Base-by-base conservation (phyloP, 2,329 filamentous ascomycete species). In the Teratosphaeria gauchensis region DNA sequence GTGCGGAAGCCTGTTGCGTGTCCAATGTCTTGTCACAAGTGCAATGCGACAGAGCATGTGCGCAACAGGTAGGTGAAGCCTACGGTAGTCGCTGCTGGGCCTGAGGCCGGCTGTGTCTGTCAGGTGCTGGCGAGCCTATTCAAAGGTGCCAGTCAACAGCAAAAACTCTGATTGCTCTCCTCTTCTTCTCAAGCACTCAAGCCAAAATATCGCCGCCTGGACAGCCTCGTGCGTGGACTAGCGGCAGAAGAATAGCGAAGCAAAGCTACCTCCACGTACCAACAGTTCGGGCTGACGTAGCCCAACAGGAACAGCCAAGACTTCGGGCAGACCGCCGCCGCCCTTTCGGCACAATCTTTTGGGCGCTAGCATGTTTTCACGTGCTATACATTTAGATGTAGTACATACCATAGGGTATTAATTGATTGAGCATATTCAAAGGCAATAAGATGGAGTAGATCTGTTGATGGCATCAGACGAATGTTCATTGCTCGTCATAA, bases 91-190 rank as follows among this genome's bases (percentile, higher is more conserved):
- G 38, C 33, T 14, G 33, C 33, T 28, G 24, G 24, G 33, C 2
- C 33, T 35, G 38, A 46, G 16, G 38, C 38, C 5, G 12, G 16
- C 16, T 6, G 14, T 46, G 14, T 6, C 9, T 14, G 24, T 33
- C 21, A 16, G 14, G 46, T 53, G 32, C 31, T 51, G 59, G 57
- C 55, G 48, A 54, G 58, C 61, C 59, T 63, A 63, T 48, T 58
- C 21, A 63, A 63, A 61, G 58, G 58, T 64, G 62, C 62, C 57
- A 51, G 48, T 31, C 16, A 16, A 19, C 21, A 14, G n/a, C 21
- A 30, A 9, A 52, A 35, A 35, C 2, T 14, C 14, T 6, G 24
- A 28, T 28, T 28, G 24, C 24, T 28, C 33, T 35, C 33, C 33
- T 11, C 33, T 14, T 11, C 33, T 14, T 7, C 14, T 35, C 14